Conservation (phyloP, 257 asterid species). For the Scutellaria galericulata region DNA sequence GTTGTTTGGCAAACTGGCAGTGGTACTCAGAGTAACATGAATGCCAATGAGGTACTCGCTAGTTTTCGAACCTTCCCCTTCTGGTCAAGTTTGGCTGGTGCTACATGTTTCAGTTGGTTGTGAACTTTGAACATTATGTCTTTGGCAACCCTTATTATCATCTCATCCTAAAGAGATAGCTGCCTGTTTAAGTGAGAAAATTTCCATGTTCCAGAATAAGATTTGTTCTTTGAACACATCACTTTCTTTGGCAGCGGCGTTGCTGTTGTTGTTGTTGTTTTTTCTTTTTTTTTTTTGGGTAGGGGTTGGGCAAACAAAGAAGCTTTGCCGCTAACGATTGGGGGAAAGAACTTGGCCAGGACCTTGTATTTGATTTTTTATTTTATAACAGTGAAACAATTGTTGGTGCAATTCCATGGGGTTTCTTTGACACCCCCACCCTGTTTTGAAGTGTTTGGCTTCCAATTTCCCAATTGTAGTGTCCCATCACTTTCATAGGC, state of each 20-base stretch:
- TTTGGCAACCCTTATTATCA: background rate
- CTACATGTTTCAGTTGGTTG: conserved; percentile 9
- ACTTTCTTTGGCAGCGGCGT: background rate
- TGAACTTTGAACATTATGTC: conserved; percentile 14
- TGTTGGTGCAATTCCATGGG: conserved; percentile 16
- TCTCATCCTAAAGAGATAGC: conserved; percentile 8
- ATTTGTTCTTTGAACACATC: background rate
- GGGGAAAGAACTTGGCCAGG: background rate
- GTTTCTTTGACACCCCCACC: conserved; percentile 16
- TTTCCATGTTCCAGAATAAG: conserved; percentile 10
- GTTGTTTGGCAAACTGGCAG: conserved; percentile 99
- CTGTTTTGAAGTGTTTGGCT: background rate
- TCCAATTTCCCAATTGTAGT: conserved; percentile 1
- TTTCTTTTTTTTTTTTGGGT: background rate
- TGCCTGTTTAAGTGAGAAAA: conserved; percentile 8
- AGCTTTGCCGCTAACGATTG: background rate
- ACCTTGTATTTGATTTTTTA: conserved; percentile 2
- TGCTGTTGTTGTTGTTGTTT: background rate
- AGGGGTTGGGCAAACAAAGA: conserved; percentile 6
- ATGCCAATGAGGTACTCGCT: conserved; percentile 88
- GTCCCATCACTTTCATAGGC: conserved; percentile 24
- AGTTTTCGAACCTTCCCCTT: conserved; percentile 31
- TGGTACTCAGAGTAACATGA: conserved; percentile 99
- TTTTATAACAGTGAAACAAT: background rate
- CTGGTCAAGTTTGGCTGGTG: conserved; percentile 15